phyloP scores from a whole-genome alignment of 2,329 filamentous ascomycete genomes.

The Pyrenophora graminea region DNA sequence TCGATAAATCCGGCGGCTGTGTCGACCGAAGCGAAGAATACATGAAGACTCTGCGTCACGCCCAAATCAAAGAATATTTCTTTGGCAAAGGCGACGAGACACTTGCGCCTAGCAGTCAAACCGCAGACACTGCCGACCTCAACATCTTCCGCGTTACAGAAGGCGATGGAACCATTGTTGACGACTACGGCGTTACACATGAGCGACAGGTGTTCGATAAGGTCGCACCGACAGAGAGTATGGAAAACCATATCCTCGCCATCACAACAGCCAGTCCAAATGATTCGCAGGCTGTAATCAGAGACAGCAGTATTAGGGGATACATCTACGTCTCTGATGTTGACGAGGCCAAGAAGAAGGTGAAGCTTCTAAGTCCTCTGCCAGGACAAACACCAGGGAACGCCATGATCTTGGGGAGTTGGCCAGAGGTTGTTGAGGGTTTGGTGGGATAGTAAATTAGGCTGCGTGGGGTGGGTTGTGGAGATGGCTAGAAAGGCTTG shows the following conservation, averaged over 20 bases:
- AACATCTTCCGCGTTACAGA: slow-evolving; percentile 72
- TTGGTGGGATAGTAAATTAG: slow-evolving; percentile 55
- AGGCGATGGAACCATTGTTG: slow-evolving; percentile 49
- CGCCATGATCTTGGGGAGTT: slow-evolving; percentile 81
- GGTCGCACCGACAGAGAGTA: slow-evolving; percentile 65
- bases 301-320: slow-evolving; percentile 83
- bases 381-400: slow-evolving; percentile 77
- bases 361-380: slow-evolving; percentile 82
- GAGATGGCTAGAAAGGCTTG: neutral
- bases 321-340: slow-evolving; percentile 93
- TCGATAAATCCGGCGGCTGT: slow-evolving; percentile 85
- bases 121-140: slow-evolving; percentile 75
- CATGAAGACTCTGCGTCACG: slow-evolving; percentile 73
- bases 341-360: slow-evolving; percentile 78
- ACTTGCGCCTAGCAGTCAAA: slow-evolving; percentile 85
- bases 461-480: neutral
- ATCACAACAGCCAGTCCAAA: slow-evolving; percentile 76
- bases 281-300: slow-evolving; percentile 72
- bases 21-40: slow-evolving; percentile 75
- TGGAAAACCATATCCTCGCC: slow-evolving; percentile 82
- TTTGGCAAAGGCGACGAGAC: slow-evolving; percentile 75
- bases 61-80: slow-evolving; percentile 88
- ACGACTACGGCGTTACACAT: slow-evolving; percentile 12
- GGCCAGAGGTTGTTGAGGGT: slow-evolving; percentile 84
- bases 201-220: slow-evolving; percentile 60